Percentiles rank a stretch among this genome's conserved stretches.
Evolutionary conservation across 1,284 basidiomycete genomes (phyloP).

Genomic region (Ustilago cynodontis): DNA sequence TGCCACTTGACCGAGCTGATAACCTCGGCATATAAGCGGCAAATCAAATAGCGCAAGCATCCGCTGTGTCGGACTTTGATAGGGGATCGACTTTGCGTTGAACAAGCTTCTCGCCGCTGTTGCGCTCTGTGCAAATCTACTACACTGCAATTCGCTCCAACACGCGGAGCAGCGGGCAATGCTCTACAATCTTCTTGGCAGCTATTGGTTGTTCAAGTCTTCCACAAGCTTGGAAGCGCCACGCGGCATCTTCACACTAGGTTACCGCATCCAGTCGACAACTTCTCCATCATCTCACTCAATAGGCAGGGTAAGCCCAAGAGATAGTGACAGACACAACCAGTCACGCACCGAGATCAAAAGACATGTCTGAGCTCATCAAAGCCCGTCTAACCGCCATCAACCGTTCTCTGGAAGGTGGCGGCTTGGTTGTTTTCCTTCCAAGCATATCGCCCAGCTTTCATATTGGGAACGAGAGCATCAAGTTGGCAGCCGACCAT

Average conservation of each 20-base stretch:
- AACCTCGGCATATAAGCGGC: neutral
- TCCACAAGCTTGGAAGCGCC: slow-evolving; percentile 3
- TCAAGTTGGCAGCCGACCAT: too few species aligned
- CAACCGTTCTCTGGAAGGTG: neutral
- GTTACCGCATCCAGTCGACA: neutral
- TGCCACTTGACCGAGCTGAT: neutral
- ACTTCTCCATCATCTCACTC: neutral
- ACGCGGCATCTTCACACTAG: neutral
- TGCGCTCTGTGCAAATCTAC: too few species aligned
- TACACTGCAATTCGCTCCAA: neutral
- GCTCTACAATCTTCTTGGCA: neutral
- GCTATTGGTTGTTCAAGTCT: neutral
- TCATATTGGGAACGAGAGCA: too few species aligned
- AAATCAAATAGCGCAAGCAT: neutral
- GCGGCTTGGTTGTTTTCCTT: neutral
- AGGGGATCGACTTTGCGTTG: slow-evolving; percentile 11
- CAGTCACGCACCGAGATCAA: slow-evolving; percentile 2
- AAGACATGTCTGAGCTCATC: slow-evolving; percentile 4
- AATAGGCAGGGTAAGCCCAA: neutral
- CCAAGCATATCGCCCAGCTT: too few species aligned
- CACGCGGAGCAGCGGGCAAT: neutral
- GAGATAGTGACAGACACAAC: neutral
- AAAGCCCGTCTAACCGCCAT: slow-evolving; percentile 16
- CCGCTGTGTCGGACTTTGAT: slow-evolving; percentile 16
- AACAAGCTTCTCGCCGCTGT: slow-evolving; percentile 17